Base-by-base conservation (phyloP, 2,329 filamentous ascomycete genomes). In the Aspergillus sp. region DNA sequence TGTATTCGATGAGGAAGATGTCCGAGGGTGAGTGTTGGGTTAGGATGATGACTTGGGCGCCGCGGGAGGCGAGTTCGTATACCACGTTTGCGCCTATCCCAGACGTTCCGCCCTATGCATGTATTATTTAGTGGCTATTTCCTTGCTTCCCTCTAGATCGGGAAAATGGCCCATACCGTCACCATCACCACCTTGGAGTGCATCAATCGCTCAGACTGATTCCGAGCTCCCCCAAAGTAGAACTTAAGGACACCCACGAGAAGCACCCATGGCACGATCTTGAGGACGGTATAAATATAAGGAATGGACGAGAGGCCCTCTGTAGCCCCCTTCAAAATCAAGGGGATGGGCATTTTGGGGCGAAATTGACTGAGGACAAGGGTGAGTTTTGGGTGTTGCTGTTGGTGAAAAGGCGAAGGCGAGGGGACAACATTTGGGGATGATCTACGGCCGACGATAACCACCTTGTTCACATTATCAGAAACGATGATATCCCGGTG, bases 131-230 rank as follows among this genome's bases (percentile, higher is more conserved):
- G 48, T 34, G 65, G 43, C 60, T 45, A 8, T 26, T 7, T 2
- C 26, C 7, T 8, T 39, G 26, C 12, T 19, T 27, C 8, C 9
- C 3, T 7, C 3, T 38, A 26, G 5, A 7, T 27, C 9, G 12
- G 36, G 19, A 39, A 7, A 39, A 7, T 71, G 19, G 19, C 19
- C 19, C 19, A 44, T 74, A 83, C 90, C 12, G 93, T 98, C 44
- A 98, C 80, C 75, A 98, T 83, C 40, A 96, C 78, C 42, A 98
- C 88, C 63, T 94, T 94, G 42, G 88, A 89, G 67, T 96, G 89
- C 82, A 98, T 89, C 46, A 85, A 77, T 49, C 88, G 79, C 63
- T 95, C 89, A 28, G 86, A 79, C 38, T 69, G 71, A 67, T 93
- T 96, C 56, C 69, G 72, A 8, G 83, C 79, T 55, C 93, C 94